These are phyloP conservation scores for Tolypocladium pustulatum DNA, from an alignment of 2,329 filamentous ascomycete species.

Conservation along the genomic window DNA sequence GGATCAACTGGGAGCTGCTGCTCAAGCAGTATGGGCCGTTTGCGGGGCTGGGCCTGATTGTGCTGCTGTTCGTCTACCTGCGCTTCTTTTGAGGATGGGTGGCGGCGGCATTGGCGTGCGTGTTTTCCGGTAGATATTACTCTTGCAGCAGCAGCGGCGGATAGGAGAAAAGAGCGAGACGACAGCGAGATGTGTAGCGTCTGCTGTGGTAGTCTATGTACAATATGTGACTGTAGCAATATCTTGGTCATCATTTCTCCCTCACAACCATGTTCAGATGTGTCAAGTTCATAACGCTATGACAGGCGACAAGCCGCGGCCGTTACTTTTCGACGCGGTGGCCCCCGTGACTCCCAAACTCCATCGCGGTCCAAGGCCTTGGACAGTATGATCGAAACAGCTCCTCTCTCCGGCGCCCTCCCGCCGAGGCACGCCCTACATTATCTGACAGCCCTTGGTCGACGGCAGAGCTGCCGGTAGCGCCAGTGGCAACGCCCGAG, in stretches of 20 bases:
- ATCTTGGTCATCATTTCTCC: background rate
- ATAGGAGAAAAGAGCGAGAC: background rate
- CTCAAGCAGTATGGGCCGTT: slow-evolving; percentile 95
- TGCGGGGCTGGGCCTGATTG: slow-evolving; percentile 67
- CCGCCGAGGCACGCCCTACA: slow-evolving; percentile 19
- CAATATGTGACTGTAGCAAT: slow-evolving; percentile 10
- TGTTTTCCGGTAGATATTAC: background rate
- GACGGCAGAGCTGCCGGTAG: slow-evolving; percentile 19
- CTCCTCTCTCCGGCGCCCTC: background rate
- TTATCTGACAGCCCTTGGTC: slow-evolving; percentile 31
- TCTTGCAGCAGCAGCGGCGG: background rate
- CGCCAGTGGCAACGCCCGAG: slow-evolving; percentile 25
- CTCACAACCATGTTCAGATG: background rate
- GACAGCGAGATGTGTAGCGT: background rate
- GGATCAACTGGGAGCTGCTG: slow-evolving; percentile 96
- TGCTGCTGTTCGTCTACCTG: slow-evolving; percentile 84
- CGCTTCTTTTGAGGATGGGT: slow-evolving; percentile 64
- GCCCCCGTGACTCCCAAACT: background rate
- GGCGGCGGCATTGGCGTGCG: background rate
- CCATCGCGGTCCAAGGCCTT: background rate
- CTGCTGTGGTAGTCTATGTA: slow-evolving; percentile 9
- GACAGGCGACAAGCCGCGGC: background rate
- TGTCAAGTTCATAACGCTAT: slow-evolving; percentile 5
- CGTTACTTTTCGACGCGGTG: background rate
- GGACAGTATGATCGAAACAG: background rate